Evolutionary conservation across 305 asterid species (phyloP), one percentile per base, ranked within the genome.

Genomic region (Solanum aculeatissimum): DNA sequence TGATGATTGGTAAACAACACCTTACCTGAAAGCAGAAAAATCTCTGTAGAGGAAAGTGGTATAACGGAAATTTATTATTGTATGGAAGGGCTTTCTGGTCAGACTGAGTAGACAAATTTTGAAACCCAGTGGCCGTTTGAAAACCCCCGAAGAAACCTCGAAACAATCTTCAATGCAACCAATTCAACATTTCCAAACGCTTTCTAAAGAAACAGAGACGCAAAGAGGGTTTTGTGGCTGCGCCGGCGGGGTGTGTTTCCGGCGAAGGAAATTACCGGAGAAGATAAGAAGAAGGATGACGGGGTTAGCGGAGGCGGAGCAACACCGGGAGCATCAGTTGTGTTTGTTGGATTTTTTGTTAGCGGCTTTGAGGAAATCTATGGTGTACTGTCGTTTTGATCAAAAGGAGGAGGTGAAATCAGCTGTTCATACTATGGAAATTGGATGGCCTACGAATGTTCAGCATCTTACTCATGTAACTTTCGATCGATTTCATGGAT

Each of bases 391-490:
- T 88, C 92, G 93, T 11, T 86, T 94, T 63, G 95, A 92, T 63
- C 80, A 87, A 11, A 94, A 92, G 18, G 95, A 92, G 43, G 95
- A 92, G 18, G 95, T 91, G 65, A 88, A 89, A 85, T 89, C 97
- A 23, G 89, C 94, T 88, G 94, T 93, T 54, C 93, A 91, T 68
- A 90, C 88, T 54, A 92, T 96, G 98, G 99, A 96, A 75, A 95
- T 96, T 86, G 98, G 99, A 15, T 96, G 96, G 97, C 99, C 99
- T 47, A 94, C 97, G 0, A 89, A 96, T 74, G 98, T 96, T 19
- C 94, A 93, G 88, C 99, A 96, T 90, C 88, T 96, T n/a, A 80
- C 98, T 82, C 99, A 96, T 79, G 99, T 96, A 81, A 96, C 99
- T 0, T 96, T 96, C 69, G 98, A 96, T 84, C 89, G 98, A 11